Percentiles rank a stretch among this genome's conserved stretches.
Evolutionary conservation across 2,329 filamentous ascomycete genomes (phyloP).

Genomic region (Paradendryphiella salina): DNA sequence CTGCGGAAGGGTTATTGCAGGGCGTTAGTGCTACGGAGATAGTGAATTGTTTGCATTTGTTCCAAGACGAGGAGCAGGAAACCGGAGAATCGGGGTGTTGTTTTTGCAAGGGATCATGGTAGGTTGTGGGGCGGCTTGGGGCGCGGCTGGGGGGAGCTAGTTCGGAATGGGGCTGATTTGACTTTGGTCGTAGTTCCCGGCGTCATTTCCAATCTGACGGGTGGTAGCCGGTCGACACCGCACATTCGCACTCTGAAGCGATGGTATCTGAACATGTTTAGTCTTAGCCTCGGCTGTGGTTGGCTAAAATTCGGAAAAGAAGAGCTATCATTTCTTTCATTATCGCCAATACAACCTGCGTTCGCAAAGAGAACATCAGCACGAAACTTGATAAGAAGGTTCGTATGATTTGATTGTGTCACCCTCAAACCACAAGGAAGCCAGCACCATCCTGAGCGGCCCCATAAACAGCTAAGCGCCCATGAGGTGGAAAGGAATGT

Average conservation of each 20-base stretch:
- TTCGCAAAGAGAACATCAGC: too few relatives aligned
- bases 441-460: too few relatives aligned
- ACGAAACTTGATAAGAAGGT: too few relatives aligned
- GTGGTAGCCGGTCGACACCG: background rate
- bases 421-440: too few relatives aligned
- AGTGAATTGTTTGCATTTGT: background rate
- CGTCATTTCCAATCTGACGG: background rate
- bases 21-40: constrained; percentile 7
- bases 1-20: constrained; percentile 12
- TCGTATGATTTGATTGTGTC: too few relatives aligned
- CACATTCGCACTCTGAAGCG: background rate
- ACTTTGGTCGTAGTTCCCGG: background rate
- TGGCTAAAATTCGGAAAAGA: too few relatives aligned
- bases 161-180: background rate
- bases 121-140: background rate
- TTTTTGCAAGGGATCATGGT: constrained; percentile 5
- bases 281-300: too few relatives aligned
- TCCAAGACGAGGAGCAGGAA: constrained; percentile 3
- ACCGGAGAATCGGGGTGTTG: background rate
- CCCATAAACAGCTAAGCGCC: too few relatives aligned
- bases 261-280: too few relatives aligned
- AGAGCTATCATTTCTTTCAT: too few relatives aligned
- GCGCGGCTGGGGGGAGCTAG: background rate
- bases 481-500: too few relatives aligned
- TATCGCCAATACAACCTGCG: too few relatives aligned